Base-by-base conservation (phyloP, 2,329 filamentous ascomycete species). In the Leptographium wingfieldii region DNA sequence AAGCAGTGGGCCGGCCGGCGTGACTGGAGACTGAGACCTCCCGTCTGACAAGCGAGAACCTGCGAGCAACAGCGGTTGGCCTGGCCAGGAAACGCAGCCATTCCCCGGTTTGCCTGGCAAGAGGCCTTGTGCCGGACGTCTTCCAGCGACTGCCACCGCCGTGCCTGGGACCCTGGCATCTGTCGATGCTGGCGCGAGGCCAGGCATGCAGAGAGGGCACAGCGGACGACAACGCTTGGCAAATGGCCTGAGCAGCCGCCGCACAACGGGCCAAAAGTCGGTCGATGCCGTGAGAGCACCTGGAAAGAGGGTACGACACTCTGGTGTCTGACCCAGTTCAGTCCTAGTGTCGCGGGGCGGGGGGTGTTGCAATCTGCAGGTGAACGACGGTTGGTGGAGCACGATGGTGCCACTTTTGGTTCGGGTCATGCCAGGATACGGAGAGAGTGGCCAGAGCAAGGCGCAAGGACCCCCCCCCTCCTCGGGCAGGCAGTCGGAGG, bases 231-330 rank as follows among this genome's bases (percentile, higher is more conserved):
- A 62, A 65, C 66, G 63, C 64, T 63, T 62, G 63, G 63, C 64
- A 69, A 69, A 69, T 70, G 68, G 69, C 61, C 66, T 68, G 69
- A 71, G 69, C 61, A 53, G 56, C 40, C 61, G 59, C 63, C 61
- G 65, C 59, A 60, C 64, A 63, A 54, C 61, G 55, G 64, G 62
- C 62, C 60, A 58, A 65, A 58, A 66, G 67, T 70, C 68, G 67
- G 68, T 68, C 68, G 67, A 70, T 69, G 58, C 67, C 67, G 68
- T 52, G 52, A 54, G 49, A 31, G 59, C 19, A 12, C 55, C 4
- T 27, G 29, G 29, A 49, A 43, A 38, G 55, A 27, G 54, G 33
- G 35, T 10, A n/a, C 25, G 54, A 29, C 33, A 35, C 35, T 46
- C 31, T 29, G 22, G 35, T 49, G 55, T 46, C 38, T 48, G 35